Evolutionary conservation across 805 yeast species (phyloP).

Genomic region (Yarrowia deformans): DNA sequence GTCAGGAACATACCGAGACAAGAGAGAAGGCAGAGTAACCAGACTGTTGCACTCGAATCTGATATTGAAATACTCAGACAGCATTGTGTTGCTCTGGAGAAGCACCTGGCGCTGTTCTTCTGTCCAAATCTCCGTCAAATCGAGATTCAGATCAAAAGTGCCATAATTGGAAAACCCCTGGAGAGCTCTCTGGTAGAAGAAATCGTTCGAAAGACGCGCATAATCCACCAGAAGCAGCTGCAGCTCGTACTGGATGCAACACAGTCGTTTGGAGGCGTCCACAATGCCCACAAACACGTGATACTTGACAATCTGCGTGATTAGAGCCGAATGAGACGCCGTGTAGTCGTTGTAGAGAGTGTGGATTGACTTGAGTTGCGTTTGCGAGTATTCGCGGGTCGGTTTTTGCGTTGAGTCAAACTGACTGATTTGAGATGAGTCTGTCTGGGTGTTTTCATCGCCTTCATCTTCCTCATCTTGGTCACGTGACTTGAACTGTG

Average conservation of each 20-base stretch:
- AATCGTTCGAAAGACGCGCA: slow-evolving; percentile 67
- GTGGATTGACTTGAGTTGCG: slow-evolving; percentile 53
- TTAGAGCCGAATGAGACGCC: slow-evolving; percentile 54
- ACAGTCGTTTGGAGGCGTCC: slow-evolving; percentile 71
- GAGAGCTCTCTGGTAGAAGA: slow-evolving; percentile 82
- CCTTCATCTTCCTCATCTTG: neutral
- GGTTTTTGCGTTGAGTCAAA: neutral
- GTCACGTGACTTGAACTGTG: neutral
- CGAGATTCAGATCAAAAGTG: slow-evolving; percentile 52
- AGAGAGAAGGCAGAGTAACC: slow-evolving; percentile 67
- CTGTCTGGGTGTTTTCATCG: too few relatives aligned
- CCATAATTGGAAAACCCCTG: slow-evolving; percentile 87
- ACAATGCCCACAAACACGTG: slow-evolving; percentile 83
- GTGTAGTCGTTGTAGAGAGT: slow-evolving; percentile 62
- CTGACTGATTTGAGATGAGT: too few relatives aligned
- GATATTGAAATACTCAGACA: slow-evolving; percentile 77
- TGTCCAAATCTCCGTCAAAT: slow-evolving; percentile 10
- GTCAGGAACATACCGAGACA: slow-evolving; percentile 69
- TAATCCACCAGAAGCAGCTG: slow-evolving; percentile 81
- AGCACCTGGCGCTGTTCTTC: slow-evolving; percentile 41
- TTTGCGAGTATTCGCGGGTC: neutral
- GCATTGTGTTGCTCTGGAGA: slow-evolving; percentile 72
- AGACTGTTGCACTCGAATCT: slow-evolving; percentile 53
- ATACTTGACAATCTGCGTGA: slow-evolving; percentile 73
- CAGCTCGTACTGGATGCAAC: slow-evolving; percentile 86